Evolutionary conservation across 441 rosid genomes (phyloP).

Genomic region (Pelargonium myrrhifolium): DNA sequence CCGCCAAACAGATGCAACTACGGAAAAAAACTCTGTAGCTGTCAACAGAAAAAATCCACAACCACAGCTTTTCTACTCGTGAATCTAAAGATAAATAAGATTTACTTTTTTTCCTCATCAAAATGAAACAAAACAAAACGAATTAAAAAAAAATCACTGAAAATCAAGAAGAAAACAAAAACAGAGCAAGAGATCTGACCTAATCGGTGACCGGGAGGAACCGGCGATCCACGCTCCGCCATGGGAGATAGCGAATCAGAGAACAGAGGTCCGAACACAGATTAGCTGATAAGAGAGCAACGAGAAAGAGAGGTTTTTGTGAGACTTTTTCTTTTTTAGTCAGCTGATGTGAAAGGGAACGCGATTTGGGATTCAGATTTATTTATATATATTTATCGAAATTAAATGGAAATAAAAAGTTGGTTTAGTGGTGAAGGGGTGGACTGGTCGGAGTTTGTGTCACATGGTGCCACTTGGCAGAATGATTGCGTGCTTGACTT

Average conservation of each 20-base stretch:
- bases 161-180: not conserved
- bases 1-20: not conserved
- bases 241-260: not conserved
- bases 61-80: not conserved
- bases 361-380: constrained; percentile 3
- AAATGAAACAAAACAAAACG: not conserved
- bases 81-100: not conserved
- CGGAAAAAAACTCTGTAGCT: not conserved
- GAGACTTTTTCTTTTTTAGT: not conserved
- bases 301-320: not conserved
- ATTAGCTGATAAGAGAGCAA: not conserved
- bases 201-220: constrained; percentile 1
- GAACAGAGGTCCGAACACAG: not conserved
- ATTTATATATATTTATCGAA: not conserved
- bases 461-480: not conserved
- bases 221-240: constrained; percentile 8
- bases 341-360: not conserved
- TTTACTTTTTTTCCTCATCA: no score
- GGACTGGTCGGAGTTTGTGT: not conserved
- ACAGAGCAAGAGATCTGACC: not conserved
- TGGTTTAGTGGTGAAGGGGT: not conserved
- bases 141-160: not conserved
- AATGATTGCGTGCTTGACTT: not conserved
- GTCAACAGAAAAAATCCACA: not conserved
- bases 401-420: not conserved